These are phyloP conservation scores for Fusarium sp. DNA, from an alignment of 2,329 filamentous ascomycete species.

Conservation along the genomic window DNA sequence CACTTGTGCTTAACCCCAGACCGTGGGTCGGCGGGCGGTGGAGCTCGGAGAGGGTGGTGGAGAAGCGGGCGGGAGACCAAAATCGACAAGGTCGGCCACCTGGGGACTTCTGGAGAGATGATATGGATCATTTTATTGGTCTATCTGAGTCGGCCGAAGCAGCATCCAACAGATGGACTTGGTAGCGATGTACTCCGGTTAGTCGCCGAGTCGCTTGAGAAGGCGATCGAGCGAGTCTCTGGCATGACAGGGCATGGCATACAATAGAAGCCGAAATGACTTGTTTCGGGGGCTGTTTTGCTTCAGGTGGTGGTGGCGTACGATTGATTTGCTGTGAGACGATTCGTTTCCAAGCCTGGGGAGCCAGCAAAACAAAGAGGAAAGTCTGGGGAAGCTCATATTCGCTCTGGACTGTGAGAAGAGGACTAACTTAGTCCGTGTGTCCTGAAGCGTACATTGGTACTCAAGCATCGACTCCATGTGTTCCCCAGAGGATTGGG, in stretches of 20 bases:
- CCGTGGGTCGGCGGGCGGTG: slow-evolving; percentile 41
- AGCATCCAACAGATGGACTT: slow-evolving; percentile 27
- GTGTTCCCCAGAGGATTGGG: slow-evolving; percentile 27
- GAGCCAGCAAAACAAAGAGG: slow-evolving; percentile 5
- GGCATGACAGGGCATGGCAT: slow-evolving; percentile 19
- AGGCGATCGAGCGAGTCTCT: slow-evolving; percentile 6
- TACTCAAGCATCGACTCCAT: slow-evolving; percentile 21
- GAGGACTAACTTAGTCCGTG: slow-evolving; percentile 6
- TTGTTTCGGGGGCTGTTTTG: slow-evolving; percentile 25
- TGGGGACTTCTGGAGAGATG: slow-evolving; percentile 47
- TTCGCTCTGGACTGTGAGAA: background rate
- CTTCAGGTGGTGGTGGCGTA: slow-evolving; percentile 36
- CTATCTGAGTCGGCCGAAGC: slow-evolving; percentile 31
- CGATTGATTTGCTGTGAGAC: slow-evolving; percentile 6
- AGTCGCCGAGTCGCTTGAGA: slow-evolving; percentile 26
- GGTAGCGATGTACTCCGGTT: slow-evolving; percentile 26
- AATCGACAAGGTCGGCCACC: slow-evolving; percentile 29
- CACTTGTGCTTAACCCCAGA: slow-evolving; percentile 42
- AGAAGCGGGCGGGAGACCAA: slow-evolving; percentile 34
- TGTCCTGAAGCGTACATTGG: slow-evolving; percentile 19
- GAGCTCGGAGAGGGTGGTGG: slow-evolving; percentile 47
- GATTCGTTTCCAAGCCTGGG: slow-evolving; percentile 27
- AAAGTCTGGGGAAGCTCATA: slow-evolving; percentile 26
- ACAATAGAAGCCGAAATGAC: slow-evolving; percentile 29
- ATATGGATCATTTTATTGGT: slow-evolving; percentile 31